These are phyloP conservation scores for Pseudotsuga menziesii DNA, from an alignment of 75 land plant genomes.

Conservation along the genomic window DNA sequence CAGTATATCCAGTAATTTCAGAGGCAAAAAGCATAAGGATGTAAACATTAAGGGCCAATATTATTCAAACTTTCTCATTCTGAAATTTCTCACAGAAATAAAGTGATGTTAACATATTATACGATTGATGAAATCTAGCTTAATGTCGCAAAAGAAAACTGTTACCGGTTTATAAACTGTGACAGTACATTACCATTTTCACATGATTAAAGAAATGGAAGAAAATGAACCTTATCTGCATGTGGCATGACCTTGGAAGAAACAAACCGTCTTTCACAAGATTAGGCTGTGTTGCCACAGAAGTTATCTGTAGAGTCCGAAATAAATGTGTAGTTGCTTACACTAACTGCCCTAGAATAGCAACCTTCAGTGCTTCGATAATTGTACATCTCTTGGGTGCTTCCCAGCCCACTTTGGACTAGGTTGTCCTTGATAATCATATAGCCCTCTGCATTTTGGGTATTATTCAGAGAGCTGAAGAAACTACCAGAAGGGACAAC, in stretches of 20 bases:
- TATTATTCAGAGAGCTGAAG: conserved; percentile 15
- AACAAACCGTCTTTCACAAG: not conserved
- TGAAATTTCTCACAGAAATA: not conserved
- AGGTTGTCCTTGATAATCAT: conserved; percentile 7
- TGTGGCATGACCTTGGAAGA: not conserved
- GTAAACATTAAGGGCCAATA: not conserved
- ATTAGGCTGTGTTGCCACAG: not conserved
- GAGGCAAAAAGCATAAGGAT: not conserved
- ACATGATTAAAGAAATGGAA: not conserved
- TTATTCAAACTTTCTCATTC: not conserved
- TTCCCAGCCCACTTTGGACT: conserved; percentile 22
- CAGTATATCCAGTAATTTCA: conserved; percentile 2
- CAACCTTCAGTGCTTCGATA: conserved; percentile 39
- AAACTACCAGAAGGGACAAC: not conserved
- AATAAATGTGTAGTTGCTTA: conserved; percentile 66
- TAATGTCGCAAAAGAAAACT: not conserved
- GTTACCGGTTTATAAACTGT: not conserved
- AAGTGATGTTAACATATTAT: not conserved
- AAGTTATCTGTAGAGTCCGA: conserved; percentile 15
- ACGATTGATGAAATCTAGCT: not conserved
- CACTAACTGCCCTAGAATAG: conserved; percentile 58
- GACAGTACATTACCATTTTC: not conserved
- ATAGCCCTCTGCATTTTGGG: conserved; percentile 16
- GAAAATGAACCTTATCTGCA: not conserved
- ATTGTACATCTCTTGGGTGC: conserved; percentile 19